A percentile compares a stretch with the other conserved stretches of the same genome.
Evolutionary conservation across 345 rosid species (phyloP).

Genomic region (Lenwebbia sp.): DNA sequence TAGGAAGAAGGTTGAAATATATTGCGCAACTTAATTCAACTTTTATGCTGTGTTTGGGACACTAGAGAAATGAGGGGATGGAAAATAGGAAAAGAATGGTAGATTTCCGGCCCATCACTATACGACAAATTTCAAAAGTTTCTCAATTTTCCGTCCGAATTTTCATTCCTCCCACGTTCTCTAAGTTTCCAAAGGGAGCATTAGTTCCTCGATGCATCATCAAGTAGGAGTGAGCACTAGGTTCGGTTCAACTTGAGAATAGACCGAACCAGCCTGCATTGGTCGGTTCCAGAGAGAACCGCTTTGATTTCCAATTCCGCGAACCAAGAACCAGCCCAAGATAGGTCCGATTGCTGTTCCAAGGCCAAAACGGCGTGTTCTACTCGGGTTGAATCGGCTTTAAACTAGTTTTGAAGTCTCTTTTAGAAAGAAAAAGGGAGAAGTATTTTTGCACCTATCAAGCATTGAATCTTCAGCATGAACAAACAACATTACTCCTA

Average conservation of each 20-base stretch:
- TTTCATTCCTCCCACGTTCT: background rate
- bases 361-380: background rate
- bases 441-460: background rate
- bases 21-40: background rate
- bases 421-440: background rate
- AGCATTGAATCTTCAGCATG: background rate
- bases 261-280: fast-evolving
- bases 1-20: background rate
- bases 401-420: background rate
- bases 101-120: fast-evolving
- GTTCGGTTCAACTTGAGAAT: background rate
- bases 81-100: background rate
- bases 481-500: background rate
- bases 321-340: fast-evolving
- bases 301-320: background rate
- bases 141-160: background rate
- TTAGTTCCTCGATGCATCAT: background rate
- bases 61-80: background rate
- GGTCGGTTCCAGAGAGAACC: fast-evolving
- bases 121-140: background rate
- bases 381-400: background rate
- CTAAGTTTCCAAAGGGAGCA: background rate
- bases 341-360: background rate
- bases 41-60: background rate
- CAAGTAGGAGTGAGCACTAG: background rate